Evolutionary conservation across 2,329 filamentous ascomycete species (phyloP), one percentile per base, ranked within the genome.

Genomic region (Penicillium sp.): DNA sequence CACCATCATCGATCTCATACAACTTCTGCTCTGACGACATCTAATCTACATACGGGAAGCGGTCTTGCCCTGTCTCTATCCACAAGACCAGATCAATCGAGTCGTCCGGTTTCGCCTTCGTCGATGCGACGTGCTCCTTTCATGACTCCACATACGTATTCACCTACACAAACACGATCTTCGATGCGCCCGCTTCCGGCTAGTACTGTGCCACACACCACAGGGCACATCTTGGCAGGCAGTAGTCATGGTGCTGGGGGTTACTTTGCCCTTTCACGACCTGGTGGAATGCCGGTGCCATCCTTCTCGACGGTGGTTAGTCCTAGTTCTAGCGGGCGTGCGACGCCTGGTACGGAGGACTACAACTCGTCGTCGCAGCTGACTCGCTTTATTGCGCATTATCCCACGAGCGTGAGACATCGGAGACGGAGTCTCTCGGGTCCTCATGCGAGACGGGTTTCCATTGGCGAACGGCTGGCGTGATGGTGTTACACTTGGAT

Each of bases 1-100:
- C 66, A 74, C 47, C 72, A 75, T 53, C 68, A 66, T 27, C 69
- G 72, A 19, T 73, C 72, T 9, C 69, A 69, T 33, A 75, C 72
- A 3, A 73, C 72, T 3, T 72, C 72, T 3, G 61, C 65, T 3
- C 47, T 74, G 4, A 59, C 67, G 6, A 63, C 58, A 3, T 50
- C 57, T 10, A 49, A 60, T 14, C 56, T 55, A 2, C 53, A 46
- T 6, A 60, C 54, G 14, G 54, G 60, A 16, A 43, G 37, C 33
- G 58, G 59, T 1, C 58, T 64, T 27, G 65, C 60, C 11, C 37
- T 65, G 1, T 54, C 62, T 8, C 42, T 64, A 8, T 67, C 64
- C 31, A 61, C 57, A 14, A 59, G 66, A 23, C 59, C 56, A 35
- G 68, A 55, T 37, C 61, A 27, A 11, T n/a, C 49, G 3, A 50